Evolutionary conservation across 2,329 filamentous ascomycete species (phyloP), one percentile per base, ranked within the genome.

Genomic region (Lachnellula willkommii): DNA sequence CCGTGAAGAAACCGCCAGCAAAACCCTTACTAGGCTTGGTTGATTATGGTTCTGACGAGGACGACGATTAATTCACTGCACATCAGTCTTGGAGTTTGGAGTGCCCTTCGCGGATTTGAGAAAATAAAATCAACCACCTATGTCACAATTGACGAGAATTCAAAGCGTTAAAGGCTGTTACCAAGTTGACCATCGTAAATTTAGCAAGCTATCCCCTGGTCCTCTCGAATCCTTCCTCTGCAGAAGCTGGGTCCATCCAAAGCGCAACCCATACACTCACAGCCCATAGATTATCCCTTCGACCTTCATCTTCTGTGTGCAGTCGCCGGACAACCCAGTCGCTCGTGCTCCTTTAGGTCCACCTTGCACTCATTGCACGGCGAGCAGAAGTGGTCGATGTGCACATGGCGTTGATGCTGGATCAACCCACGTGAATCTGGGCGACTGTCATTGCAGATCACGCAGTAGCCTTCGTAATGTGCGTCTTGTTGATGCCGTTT

Each of bases 41-140:
- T 12, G 75, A 74, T 55, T 85, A 84, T 60, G 81, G 76, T 5
- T 84, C 81, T 1, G 81, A 82, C 47, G 73, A 75, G 17, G 77
- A 79, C 45, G 76, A 79, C 22, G 70, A 67, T 66, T 62, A 58
- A 47, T 63, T 22, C 4, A 32, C 28, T 12, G 42, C 20, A 24
- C 12, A 45, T 14, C 12, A 17, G 37, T 9, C 17, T 40, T 9
- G 15, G 37, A 40, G 15, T 40, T 17, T 40, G 15, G 37, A 40
- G 14, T 40, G 8, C 37, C 17, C 15, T 17, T 17, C 5, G 8
- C 37, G 37, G n/a, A 9, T 8, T 40, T 8, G 9, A 32, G 28
- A 32, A 1, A 11, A 40, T 17, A 7, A 15, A 40, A 40, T 4
- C 15, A 17, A 40, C 15, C 37, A 40, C 14, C 8, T 40, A 12